A percentile compares a stretch with the other conserved stretches of the same genome.
These are phyloP conservation scores for Corynascus novoguineensis DNA, from an alignment of 495 filamentous ascomycete species.

Conservation along the genomic window DNA sequence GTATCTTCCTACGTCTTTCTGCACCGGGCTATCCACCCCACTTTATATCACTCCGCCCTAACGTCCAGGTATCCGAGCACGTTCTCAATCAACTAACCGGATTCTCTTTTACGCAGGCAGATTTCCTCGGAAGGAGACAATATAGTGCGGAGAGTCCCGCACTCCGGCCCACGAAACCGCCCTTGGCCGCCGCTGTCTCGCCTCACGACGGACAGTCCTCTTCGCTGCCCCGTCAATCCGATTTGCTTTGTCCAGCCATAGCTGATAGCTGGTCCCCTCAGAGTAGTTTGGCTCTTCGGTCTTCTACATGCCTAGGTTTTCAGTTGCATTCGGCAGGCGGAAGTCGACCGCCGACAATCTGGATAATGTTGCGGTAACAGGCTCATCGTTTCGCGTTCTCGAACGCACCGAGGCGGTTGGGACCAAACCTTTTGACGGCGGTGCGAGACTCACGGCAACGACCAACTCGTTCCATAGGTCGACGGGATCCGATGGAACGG, in stretches of 20 bases:
- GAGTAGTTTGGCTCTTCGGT: slow-evolving; percentile 23
- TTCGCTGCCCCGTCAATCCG: not conserved
- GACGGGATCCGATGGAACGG: slow-evolving; percentile 31
- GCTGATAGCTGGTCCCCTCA: slow-evolving; percentile 22
- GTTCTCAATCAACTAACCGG: not conserved
- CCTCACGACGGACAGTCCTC: not conserved
- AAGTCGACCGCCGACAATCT: slow-evolving; percentile 47
- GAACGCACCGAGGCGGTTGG: slow-evolving; percentile 38
- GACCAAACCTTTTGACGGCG: slow-evolving; percentile 42
- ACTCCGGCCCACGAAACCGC: not conserved
- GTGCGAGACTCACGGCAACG: slow-evolving; percentile 28
- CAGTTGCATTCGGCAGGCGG: slow-evolving; percentile 46
- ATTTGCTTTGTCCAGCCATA: slow-evolving; percentile 4
- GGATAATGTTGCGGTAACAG: slow-evolving; percentile 41
- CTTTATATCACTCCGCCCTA: not conserved
- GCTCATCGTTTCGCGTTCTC: slow-evolving; percentile 45
- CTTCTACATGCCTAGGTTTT: slow-evolving; percentile 50
- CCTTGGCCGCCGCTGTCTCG: not conserved
- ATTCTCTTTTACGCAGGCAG: not conserved
- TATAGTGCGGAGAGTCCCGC: not conserved
- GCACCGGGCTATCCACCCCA: not conserved
- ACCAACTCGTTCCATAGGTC: slow-evolving; percentile 27
- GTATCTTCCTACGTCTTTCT: not conserved
- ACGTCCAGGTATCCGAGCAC: not conserved
- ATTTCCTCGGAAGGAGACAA: not conserved